These are phyloP conservation scores for Phyllachora maydis DNA, from an alignment of 2,329 filamentous ascomycete species.

Conservation along the genomic window DNA sequence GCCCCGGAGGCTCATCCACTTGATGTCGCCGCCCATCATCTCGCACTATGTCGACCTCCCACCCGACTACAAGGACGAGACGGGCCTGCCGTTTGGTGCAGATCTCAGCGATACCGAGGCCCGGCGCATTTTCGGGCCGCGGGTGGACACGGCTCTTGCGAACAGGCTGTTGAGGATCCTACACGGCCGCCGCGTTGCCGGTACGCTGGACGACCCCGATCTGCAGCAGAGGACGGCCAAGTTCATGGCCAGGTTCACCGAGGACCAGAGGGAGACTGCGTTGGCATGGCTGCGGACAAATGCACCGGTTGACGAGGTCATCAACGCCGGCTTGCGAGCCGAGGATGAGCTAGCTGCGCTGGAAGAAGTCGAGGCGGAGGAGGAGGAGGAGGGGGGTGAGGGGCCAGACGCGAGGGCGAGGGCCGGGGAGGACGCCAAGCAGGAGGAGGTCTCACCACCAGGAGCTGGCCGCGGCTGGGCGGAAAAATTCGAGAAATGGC, in stretches of 20 bases:
- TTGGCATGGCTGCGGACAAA: conserved; percentile 32
- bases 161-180: conserved; percentile 35
- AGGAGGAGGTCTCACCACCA: too few relatives aligned
- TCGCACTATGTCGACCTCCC: conserved; percentile 39
- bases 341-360: conserved; percentile 38
- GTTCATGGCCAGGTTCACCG: too few relatives aligned
- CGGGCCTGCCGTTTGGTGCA: conserved; percentile 28
- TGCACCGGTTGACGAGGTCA: conserved; percentile 35
- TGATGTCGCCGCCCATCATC: too few relatives aligned
- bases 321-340: conserved; percentile 37
- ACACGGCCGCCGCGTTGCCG: conserved; percentile 42
- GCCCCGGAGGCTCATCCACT: too few relatives aligned
- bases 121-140: conserved; percentile 25
- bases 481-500: too few relatives aligned
- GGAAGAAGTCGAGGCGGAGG: conserved; percentile 13
- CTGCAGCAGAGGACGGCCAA: conserved; percentile 23
- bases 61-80: conserved; percentile 29
- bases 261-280: conserved; percentile 20
- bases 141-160: conserved; percentile 19
- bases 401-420: conserved; percentile 4
- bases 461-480: too few relatives aligned
- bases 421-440: conserved; percentile 7
- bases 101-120: conserved; percentile 28
- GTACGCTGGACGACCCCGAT: conserved; percentile 38
- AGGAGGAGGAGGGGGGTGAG: conserved; percentile 5